Percentiles rank a stretch among this genome's conserved stretches.
Conservation (phyloP, 495 filamentous ascomycete genomes). For the Terfezia boudieri region DNA sequence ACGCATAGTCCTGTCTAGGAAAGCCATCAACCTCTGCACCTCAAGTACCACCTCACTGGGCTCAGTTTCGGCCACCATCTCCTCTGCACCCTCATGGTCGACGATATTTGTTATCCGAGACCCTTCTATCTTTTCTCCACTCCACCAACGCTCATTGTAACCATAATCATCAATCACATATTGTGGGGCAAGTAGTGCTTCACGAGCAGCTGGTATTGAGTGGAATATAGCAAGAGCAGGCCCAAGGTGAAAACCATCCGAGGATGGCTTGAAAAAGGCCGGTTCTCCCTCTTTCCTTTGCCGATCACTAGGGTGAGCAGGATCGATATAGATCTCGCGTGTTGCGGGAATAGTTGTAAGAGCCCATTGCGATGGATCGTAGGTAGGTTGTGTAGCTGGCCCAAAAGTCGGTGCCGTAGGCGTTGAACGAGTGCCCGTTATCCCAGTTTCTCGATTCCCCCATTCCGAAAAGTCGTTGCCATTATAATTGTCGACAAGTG, state of each 20-base stretch:
- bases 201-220: slow-evolving; percentile 57
- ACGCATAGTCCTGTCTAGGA: slow-evolving; percentile 54
- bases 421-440: slow-evolving; percentile 22
- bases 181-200: slow-evolving; percentile 40
- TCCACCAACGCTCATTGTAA: slow-evolving; percentile 63
- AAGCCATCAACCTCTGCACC: slow-evolving; percentile 64
- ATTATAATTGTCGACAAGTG: slow-evolving; percentile 1
- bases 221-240: slow-evolving; percentile 59
- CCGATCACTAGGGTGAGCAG: slow-evolving; percentile 34
- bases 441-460: slow-evolving; percentile 33
- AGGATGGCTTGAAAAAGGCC: slow-evolving; percentile 48
- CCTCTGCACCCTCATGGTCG: slow-evolving; percentile 23
- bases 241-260: slow-evolving; percentile 36
- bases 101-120: slow-evolving; percentile 35
- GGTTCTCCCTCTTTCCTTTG: slow-evolving; percentile 36
- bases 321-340: slow-evolving; percentile 38
- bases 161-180: slow-evolving; percentile 39
- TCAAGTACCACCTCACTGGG: slow-evolving; percentile 28
- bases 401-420: slow-evolving; percentile 34
- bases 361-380: slow-evolving; percentile 56
- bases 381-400: slow-evolving; percentile 47
- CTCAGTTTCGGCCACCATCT: slow-evolving; percentile 25
- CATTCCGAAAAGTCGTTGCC: slow-evolving; percentile 18
- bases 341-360: slow-evolving; percentile 37
- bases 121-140: slow-evolving; percentile 38